A percentile compares a stretch with the other conserved stretches of the same genome.
phyloP scores from a whole-genome alignment of 176 grass and related monocot genomes.

The Carex littledalei region DNA sequence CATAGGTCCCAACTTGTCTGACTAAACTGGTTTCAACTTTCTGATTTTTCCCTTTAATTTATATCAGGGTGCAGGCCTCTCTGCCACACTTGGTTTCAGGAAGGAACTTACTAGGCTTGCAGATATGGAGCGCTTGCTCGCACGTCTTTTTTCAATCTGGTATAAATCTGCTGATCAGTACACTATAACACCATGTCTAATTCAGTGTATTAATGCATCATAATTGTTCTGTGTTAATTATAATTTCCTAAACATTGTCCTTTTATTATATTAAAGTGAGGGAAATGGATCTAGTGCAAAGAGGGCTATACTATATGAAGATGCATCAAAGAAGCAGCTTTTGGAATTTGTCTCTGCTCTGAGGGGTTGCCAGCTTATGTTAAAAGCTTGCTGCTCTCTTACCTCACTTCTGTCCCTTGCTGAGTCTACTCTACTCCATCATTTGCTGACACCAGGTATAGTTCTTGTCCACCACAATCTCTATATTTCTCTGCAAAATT shows the following conservation, averaged over 20 bases:
- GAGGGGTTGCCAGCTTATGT: slow-evolving; percentile 77
- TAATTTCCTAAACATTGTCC: slow-evolving; percentile 1
- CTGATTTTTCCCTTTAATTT: slow-evolving; percentile 17
- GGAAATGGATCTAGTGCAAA: slow-evolving; percentile 50
- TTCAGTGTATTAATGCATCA: slow-evolving; percentile 8
- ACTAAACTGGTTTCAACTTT: neutral
- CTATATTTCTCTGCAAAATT: neutral
- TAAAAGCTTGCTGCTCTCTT: slow-evolving; percentile 62
- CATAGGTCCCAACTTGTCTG: neutral
- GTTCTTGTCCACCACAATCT: neutral
- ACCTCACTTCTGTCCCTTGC: slow-evolving; percentile 29
- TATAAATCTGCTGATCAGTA: slow-evolving; percentile 38
- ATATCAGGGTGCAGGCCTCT: slow-evolving; percentile 58
- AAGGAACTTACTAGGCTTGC: slow-evolving; percentile 68
- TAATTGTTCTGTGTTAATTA: slow-evolving; percentile 1
- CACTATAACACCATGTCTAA: slow-evolving; percentile 14
- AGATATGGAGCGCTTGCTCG: slow-evolving; percentile 89
- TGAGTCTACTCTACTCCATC: slow-evolving; percentile 59
- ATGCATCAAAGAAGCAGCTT: slow-evolving; percentile 86
- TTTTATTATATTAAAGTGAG: slow-evolving; percentile 40
- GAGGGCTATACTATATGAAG: slow-evolving; percentile 86
- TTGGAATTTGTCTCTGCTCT: slow-evolving; percentile 69
- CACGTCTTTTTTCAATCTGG: slow-evolving; percentile 78
- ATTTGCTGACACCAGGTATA: slow-evolving; percentile 78
- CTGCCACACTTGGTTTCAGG: slow-evolving; percentile 48